These are phyloP conservation scores for Aureobasidium mangrovei DNA, from an alignment of 2,329 filamentous ascomycete genomes.

Conservation along the genomic window DNA sequence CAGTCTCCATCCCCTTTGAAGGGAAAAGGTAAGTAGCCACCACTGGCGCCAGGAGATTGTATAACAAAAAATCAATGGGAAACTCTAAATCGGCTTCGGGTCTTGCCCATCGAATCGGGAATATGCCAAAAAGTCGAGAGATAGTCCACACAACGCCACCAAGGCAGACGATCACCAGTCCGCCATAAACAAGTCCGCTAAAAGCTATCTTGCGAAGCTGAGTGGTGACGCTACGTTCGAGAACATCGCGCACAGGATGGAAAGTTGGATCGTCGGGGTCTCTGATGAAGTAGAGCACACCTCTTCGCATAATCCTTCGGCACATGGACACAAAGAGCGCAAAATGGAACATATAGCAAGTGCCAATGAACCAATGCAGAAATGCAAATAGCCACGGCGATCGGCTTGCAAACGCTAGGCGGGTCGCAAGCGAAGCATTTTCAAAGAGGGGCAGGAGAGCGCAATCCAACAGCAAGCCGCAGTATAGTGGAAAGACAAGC, in stretches of 20 bases:
- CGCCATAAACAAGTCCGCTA: constrained; percentile 90
- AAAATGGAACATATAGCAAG: constrained; percentile 99
- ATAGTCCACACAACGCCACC: constrained; percentile 96
- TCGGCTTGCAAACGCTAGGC: constrained; percentile 66
- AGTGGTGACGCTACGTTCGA: constrained; percentile 84
- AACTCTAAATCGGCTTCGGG: constrained; percentile 91
- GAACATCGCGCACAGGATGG: constrained; percentile 90
- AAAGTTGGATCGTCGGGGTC: constrained; percentile 98
- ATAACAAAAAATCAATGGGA: constrained; percentile 86
- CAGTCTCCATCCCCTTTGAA: constrained; percentile 68
- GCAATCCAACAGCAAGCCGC: constrained; percentile 78
- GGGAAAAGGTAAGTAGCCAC: constrained; percentile 78
- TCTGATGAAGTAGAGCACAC: constrained; percentile 94
- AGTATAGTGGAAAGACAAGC: constrained; percentile 94
- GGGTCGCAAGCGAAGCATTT: constrained; percentile 64
- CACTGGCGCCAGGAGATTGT: constrained; percentile 91
- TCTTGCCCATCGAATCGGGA: constrained; percentile 89
- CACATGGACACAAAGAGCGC: constrained; percentile 98
- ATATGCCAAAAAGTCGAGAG: constrained; percentile 57
- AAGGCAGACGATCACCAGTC: constrained; percentile 82
- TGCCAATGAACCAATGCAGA: constrained; percentile 97
- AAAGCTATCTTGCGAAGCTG: constrained; percentile 95
- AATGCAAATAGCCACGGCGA: constrained; percentile 88
- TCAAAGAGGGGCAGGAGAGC: constrained; percentile 86
- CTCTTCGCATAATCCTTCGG: constrained; percentile 90